Percentiles rank a stretch among this genome's conserved stretches.
phyloP scores from a whole-genome alignment of 208 protist species.

The Trypanosoma theileri region DNA sequence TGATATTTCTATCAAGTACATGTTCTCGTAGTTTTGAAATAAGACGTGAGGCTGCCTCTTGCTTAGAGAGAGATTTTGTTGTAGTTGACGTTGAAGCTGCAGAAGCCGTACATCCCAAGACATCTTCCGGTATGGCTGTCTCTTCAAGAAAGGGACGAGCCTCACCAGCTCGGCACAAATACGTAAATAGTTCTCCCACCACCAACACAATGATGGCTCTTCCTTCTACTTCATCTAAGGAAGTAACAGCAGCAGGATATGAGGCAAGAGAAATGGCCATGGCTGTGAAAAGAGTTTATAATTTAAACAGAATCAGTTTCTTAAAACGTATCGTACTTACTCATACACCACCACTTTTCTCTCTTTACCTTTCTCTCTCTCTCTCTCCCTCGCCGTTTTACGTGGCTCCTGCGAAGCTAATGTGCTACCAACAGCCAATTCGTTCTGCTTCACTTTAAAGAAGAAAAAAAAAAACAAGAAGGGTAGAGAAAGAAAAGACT shows the following conservation, averaged over 20 bases:
- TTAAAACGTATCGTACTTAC: no score
- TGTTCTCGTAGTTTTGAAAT: slow-evolving; percentile 33
- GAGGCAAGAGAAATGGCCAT: not conserved
- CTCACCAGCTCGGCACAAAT: slow-evolving; percentile 28
- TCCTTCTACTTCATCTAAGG: slow-evolving; percentile 12
- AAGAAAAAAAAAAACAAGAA: no score
- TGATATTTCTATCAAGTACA: slow-evolving; percentile 30
- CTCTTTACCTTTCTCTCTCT: no score
- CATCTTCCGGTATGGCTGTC: slow-evolving; percentile 34
- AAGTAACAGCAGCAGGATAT: not conserved
- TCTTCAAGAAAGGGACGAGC: slow-evolving; percentile 20
- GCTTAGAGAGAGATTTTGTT: not conserved
- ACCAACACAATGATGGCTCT: slow-evolving; percentile 16
- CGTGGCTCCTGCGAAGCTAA: no score
- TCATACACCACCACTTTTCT: no score
- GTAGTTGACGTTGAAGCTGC: not conserved
- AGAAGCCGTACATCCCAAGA: slow-evolving; percentile 2
- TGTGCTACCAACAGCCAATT: no score
- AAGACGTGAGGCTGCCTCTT: slow-evolving; percentile 5
- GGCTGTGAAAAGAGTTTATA: not conserved
- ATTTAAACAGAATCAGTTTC: not conserved
- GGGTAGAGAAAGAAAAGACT: no score
- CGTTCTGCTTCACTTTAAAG: no score
- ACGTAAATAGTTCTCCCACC: slow-evolving; percentile 16
- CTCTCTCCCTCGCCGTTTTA: no score